A percentile compares a stretch with the other conserved stretches of the same genome.
Evolutionary conservation across 768 basidiomycete genomes (phyloP).

Genomic region (Mycena belliarum): DNA sequence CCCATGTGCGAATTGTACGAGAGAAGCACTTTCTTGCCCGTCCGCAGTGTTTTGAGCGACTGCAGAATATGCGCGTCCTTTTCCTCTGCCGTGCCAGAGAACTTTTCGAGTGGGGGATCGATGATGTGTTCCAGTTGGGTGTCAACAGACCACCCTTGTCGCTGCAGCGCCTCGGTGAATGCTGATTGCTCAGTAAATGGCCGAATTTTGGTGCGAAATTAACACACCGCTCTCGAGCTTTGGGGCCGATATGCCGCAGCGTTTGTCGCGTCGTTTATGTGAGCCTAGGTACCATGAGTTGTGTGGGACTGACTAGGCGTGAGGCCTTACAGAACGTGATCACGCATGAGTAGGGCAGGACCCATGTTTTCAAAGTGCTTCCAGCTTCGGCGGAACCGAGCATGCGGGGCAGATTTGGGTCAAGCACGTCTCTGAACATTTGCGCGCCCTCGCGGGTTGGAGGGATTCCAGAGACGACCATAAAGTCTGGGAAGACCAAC

Average conservation of each 20-base stretch:
- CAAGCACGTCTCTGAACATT: conserved; percentile 65
- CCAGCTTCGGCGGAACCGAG: conserved; percentile 44
- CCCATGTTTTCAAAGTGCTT: conserved; percentile 65
- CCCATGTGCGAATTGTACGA: conserved; percentile 89
- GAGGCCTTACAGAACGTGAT: conserved; percentile 71
- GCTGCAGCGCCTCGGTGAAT: conserved; percentile 62
- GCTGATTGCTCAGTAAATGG: conserved; percentile 37
- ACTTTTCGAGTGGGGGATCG: conserved; percentile 64
- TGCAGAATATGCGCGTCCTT: conserved; percentile 55
- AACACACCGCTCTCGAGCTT: conserved; percentile 72
- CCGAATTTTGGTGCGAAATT: neutral
- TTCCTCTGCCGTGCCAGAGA: conserved; percentile 51
- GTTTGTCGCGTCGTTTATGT: conserved; percentile 89
- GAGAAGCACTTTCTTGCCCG: conserved; percentile 74
- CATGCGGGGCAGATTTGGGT: conserved; percentile 54
- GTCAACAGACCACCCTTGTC: conserved; percentile 73
- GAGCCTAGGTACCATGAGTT: conserved; percentile 59
- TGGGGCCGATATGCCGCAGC: conserved; percentile 85
- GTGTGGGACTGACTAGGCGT: neutral
- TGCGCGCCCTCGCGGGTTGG: conserved; percentile 65
- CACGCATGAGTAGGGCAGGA: conserved; percentile 87
- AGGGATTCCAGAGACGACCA: conserved; percentile 72
- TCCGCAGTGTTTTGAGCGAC: conserved; percentile 50
- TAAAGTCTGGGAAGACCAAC: conserved; percentile 94
- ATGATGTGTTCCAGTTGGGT: conserved; percentile 63